Percentiles rank a stretch among this genome's conserved stretches.
Conservation (phyloP, 176 grass and related monocot genomes). For the Carex parvula region DNA sequence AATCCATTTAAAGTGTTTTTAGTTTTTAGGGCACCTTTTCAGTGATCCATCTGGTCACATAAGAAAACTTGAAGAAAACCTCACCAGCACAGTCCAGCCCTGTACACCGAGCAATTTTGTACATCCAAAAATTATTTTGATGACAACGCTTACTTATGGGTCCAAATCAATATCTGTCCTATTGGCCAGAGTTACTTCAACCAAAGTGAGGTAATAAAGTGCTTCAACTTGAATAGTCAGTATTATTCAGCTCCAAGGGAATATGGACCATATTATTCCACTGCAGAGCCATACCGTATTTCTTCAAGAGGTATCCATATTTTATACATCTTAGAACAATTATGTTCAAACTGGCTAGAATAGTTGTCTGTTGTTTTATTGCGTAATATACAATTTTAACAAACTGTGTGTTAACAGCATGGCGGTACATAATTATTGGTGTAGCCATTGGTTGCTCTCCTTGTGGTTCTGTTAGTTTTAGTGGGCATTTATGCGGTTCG, state of each 20-base stretch:
- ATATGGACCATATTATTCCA: constrained; percentile 58
- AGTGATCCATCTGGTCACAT: background rate
- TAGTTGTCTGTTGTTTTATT: background rate
- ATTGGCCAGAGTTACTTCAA: constrained; percentile 36
- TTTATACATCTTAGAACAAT: constrained; percentile 18
- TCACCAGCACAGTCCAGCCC: constrained; percentile 10
- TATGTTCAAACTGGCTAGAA: background rate
- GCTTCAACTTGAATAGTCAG: constrained; percentile 47
- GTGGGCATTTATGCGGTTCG: constrained; percentile 39
- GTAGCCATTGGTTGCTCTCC: constrained; percentile 36
- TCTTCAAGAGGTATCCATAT: constrained; percentile 29
- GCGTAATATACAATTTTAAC: constrained; percentile 1
- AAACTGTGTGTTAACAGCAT: constrained; percentile 6
- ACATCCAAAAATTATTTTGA: background rate
- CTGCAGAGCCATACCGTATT: constrained; percentile 26
- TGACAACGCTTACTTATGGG: constrained; percentile 4
- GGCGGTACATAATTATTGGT: constrained; percentile 39
- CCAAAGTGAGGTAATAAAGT: constrained; percentile 36
- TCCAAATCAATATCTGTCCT: constrained; percentile 48
- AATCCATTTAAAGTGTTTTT: constrained; percentile 51
- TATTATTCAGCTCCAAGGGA: constrained; percentile 28
- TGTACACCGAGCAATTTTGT: constrained; percentile 27
- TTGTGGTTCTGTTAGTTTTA: constrained; percentile 33
- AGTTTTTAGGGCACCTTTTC: constrained; percentile 65
- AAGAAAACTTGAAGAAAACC: accelerated